Evolutionary conservation across 2,329 filamentous ascomycete species (phyloP).

Genomic region (Exserohilum rostratum): DNA sequence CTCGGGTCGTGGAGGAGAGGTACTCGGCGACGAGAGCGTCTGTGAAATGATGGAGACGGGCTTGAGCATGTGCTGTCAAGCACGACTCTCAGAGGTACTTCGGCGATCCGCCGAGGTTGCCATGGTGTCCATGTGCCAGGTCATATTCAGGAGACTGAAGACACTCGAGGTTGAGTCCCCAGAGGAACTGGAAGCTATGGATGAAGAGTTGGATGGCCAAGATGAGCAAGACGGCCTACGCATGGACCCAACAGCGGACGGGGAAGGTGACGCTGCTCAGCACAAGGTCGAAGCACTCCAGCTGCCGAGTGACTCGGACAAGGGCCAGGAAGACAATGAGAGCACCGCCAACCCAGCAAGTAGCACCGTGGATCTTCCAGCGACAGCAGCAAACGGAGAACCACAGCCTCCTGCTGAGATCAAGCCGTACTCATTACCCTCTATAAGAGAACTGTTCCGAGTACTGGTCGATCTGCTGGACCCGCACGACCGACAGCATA

Average conservation of each 20-base stretch:
- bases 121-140: slow-evolving; percentile 99
- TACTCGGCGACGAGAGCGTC: slow-evolving; percentile 96
- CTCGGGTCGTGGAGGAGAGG: slow-evolving; percentile 86
- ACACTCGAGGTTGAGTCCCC: slow-evolving; percentile 79
- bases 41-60: slow-evolving; percentile 99
- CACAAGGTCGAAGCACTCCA: slow-evolving; percentile 46
- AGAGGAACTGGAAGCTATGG: slow-evolving; percentile 68
- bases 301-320: slow-evolving; percentile 41
- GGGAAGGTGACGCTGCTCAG: slow-evolving; percentile 57
- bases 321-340: slow-evolving; percentile 44
- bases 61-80: slow-evolving; percentile 94
- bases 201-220: slow-evolving; percentile 70
- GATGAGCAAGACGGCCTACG: slow-evolving; percentile 71
- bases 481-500: slow-evolving; percentile 89
- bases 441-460: slow-evolving; percentile 90
- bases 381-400: slow-evolving; percentile 49
- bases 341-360: slow-evolving; percentile 48
- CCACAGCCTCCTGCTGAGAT: slow-evolving; percentile 62
- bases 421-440: slow-evolving; percentile 90
- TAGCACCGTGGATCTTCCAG: slow-evolving; percentile 53
- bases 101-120: slow-evolving; percentile 91
- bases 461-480: slow-evolving; percentile 93
- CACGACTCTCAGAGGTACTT: slow-evolving; percentile 86
- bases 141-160: slow-evolving; percentile 93
- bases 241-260: slow-evolving; percentile 79